Percentiles rank a stretch among this genome's conserved stretches.
phyloP scores from a whole-genome alignment of 495 filamentous ascomycete genomes.

The Neurospora sp. region DNA sequence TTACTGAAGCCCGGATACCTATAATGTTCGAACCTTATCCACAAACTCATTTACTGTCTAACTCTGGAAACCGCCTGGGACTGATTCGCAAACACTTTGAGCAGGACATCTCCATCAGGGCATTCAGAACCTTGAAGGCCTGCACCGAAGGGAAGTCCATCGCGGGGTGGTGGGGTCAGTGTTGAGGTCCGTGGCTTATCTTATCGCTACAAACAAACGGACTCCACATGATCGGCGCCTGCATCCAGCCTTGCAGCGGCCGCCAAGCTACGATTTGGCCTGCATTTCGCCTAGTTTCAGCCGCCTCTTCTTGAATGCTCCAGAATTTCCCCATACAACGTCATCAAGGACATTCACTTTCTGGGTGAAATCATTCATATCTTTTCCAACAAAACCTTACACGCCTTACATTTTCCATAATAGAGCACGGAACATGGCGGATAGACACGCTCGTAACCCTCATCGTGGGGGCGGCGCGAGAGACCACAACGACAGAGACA shows the following conservation, averaged over 20 bases:
- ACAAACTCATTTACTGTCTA: not conserved
- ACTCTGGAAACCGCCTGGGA: not conserved
- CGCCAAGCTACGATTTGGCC: not conserved
- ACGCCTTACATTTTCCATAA: not conserved
- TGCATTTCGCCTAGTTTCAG: not conserved
- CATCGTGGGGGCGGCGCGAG: not conserved
- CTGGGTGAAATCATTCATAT: not conserved
- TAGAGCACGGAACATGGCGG: not conserved
- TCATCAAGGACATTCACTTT: not conserved
- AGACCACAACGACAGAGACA: slow-evolving; percentile 18
- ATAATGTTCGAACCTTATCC: not conserved
- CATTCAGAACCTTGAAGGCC: not conserved
- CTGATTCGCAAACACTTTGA: not conserved
- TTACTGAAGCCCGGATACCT: not conserved
- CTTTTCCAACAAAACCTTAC: not conserved
- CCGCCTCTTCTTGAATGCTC: not conserved
- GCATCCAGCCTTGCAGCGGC: not conserved
- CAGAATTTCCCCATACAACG: not conserved
- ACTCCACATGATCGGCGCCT: not conserved
- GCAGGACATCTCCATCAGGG: not conserved
- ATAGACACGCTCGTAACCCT: not conserved
- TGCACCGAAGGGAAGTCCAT: not conserved
- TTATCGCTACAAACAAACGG: not conserved
- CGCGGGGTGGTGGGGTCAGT: not conserved
- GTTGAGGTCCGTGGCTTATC: not conserved